Evolutionary conservation across 2,329 filamentous ascomycete species (phyloP).

Genomic region (Endocalyx cinctus): DNA sequence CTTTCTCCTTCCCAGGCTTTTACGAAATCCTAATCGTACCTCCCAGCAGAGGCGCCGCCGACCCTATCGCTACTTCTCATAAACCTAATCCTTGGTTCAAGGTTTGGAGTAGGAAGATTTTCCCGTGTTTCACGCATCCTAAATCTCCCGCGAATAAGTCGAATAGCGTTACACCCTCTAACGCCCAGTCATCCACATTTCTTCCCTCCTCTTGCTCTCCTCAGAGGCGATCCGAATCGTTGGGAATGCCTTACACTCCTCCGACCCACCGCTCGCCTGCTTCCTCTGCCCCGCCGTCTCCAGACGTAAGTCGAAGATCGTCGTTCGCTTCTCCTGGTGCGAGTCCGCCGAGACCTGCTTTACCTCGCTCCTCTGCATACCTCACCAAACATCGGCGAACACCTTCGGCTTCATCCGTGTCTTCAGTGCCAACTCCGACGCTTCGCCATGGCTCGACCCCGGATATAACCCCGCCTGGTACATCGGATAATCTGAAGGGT

Average conservation of each 20-base stretch:
- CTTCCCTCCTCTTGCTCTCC: constrained; percentile 20
- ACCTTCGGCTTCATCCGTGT: constrained; percentile 38
- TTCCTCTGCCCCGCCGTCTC: constrained; percentile 53
- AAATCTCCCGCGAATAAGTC: constrained; percentile 19
- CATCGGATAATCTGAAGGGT: constrained; percentile 45
- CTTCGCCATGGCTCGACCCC: constrained; percentile 25
- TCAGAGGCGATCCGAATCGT: constrained; percentile 23
- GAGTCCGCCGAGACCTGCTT: constrained; percentile 41
- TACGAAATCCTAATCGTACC: constrained; percentile 19
- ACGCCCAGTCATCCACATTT: constrained; percentile 15
- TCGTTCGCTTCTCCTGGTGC: constrained; percentile 42
- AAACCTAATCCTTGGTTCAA: constrained; percentile 20
- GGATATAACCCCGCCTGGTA: constrained; percentile 44
- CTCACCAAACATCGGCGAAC: constrained; percentile 60
- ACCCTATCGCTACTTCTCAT: constrained; percentile 9
- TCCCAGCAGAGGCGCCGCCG: constrained; percentile 12
- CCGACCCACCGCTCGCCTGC: constrained; percentile 64
- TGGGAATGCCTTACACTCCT: constrained; percentile 83
- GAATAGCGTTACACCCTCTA: constrained; percentile 19
- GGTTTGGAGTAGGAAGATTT: constrained; percentile 20
- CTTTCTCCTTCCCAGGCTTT: constrained; percentile 23
- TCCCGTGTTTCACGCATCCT: constrained; percentile 22
- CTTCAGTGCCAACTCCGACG: constrained; percentile 11
- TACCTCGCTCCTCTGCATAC: constrained; percentile 64
- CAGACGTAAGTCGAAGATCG: constrained; percentile 52